Percentiles rank a stretch among this genome's conserved stretches.
Evolutionary conservation across 2,329 filamentous ascomycete species (phyloP).

Genomic region (Zasmidium angulare): DNA sequence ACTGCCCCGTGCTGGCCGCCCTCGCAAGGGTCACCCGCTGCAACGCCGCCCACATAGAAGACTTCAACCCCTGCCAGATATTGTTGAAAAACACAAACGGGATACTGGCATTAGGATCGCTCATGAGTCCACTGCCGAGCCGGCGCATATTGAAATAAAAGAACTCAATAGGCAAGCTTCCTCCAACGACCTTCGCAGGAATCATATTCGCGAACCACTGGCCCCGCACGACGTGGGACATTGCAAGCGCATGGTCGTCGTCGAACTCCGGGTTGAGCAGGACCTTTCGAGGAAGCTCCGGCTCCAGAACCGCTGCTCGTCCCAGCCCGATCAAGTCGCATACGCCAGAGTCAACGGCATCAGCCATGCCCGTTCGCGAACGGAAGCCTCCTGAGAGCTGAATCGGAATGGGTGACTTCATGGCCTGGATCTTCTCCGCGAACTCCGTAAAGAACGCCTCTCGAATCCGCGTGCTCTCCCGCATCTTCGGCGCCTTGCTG

Average conservation of each 20-base stretch:
- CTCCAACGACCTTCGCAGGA: slow-evolving; percentile 35
- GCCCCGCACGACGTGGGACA: slow-evolving; percentile 32
- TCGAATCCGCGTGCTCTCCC: slow-evolving; percentile 49
- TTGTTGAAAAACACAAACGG: slow-evolving; percentile 26
- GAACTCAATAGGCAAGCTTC: slow-evolving; percentile 34
- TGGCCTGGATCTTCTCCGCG: slow-evolving; percentile 36
- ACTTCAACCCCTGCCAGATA: slow-evolving; percentile 9
- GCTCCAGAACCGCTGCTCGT: slow-evolving; percentile 47
- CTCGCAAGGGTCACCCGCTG: slow-evolving; percentile 6
- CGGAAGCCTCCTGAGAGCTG: slow-evolving; percentile 64
- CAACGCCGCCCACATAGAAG: background rate
- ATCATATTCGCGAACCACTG: slow-evolving; percentile 36
- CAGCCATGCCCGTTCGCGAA: slow-evolving; percentile 51
- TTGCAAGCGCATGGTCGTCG: slow-evolving; percentile 29
- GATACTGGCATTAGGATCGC: slow-evolving; percentile 33
- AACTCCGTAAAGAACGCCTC: slow-evolving; percentile 72
- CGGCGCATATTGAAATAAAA: slow-evolving; percentile 39
- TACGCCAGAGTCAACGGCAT: slow-evolving; percentile 46
- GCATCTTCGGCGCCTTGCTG: slow-evolving; percentile 29
- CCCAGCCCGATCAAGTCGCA: slow-evolving; percentile 54
- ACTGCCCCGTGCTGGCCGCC: slow-evolving; percentile 3
- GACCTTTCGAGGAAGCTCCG: slow-evolving; percentile 41
- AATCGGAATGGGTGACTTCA: slow-evolving; percentile 28
- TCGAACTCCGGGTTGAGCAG: slow-evolving; percentile 35
- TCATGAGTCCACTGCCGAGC: slow-evolving; percentile 30